A percentile compares a stretch with the other conserved stretches of the same genome.
Evolutionary conservation across 495 filamentous ascomycete genomes (phyloP).

Genomic region (Chaetomidium leptoderma): DNA sequence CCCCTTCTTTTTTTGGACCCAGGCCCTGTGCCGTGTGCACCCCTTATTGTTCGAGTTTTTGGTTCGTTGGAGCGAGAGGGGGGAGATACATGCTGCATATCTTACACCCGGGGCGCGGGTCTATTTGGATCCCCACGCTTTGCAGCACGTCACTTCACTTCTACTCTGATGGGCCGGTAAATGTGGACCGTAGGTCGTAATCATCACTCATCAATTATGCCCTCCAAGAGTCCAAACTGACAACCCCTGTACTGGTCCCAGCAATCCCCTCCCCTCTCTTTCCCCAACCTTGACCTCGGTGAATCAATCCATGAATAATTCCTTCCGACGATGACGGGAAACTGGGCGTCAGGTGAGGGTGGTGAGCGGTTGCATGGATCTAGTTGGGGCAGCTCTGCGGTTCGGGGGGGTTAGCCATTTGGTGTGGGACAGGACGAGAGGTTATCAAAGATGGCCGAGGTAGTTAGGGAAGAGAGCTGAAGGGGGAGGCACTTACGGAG

Average conservation of each 20-base stretch:
- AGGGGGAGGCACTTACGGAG: conserved; percentile 38
- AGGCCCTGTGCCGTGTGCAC: conserved; percentile 2
- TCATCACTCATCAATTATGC: too few relatives aligned
- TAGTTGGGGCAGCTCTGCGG: conserved; percentile 29
- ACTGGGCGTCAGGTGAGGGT: too few relatives aligned
- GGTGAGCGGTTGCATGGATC: neutral
- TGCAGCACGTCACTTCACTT: too few relatives aligned
- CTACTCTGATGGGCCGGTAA: too few relatives aligned
- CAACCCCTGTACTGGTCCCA: too few relatives aligned
- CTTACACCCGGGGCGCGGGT: too few relatives aligned
- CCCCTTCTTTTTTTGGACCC: conserved; percentile 18
- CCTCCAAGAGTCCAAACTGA: too few relatives aligned
- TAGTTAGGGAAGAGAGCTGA: neutral
- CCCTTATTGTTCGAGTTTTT: neutral
- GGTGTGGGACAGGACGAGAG: neutral
- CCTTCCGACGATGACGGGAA: neutral
- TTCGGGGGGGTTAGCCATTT: neutral
- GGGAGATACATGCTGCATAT: neutral
- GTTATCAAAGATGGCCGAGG: neutral
- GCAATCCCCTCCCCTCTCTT: too few relatives aligned
- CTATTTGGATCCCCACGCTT: too few relatives aligned
- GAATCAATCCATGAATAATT: too few relatives aligned
- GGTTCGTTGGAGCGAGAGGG: neutral
- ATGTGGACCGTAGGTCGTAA: too few relatives aligned
- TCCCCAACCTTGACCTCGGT: too few relatives aligned